Base-by-base conservation (phyloP, 805 yeast genomes). In the Saccharomycopsis oosterbeekiorum region DNA sequence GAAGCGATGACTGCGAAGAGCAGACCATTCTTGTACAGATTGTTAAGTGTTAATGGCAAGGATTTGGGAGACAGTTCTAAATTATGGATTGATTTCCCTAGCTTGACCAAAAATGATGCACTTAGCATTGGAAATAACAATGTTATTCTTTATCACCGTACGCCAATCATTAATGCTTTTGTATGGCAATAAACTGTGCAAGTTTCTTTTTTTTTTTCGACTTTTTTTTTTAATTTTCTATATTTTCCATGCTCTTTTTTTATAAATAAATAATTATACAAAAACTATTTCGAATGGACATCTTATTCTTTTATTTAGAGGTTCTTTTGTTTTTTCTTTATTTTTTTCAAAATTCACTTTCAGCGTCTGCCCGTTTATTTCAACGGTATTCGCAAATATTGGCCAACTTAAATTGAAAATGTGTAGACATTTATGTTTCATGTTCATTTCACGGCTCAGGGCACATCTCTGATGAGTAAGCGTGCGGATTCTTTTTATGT, bases 11-110 rank as follows among this genome's bases (percentile, higher is more conserved):
- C 36, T 15, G 17, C 47, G 10, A 29, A 56, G 8, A 19, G 4
- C 2, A 24, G 41, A 14, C 62, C 62, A 29, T 17, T 59, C 9
- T 24, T 56, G 12, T 36, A 71, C 67, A 60, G 62, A 21, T 47
- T 59, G 8, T 17, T 43, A n/a, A 39, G 17, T 14, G 41, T 54
- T 15, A 59, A 57, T 42, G 65, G 65, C 4, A 57, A 53, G 21
- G 36, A 42, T 15, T n/a, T 61, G 26, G 26, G n/a, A 14, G 11
- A 34, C 19, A 34, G 29, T 2, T 10, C 36, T 47, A 47, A 47
- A 24, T 47, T 47, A 12, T 47, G 53, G 53, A 17, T 47, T 47
- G 34, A 47, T 14, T 47, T 47, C 24, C 53, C 34, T n/a, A 47
- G 53, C 21, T 47, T 47, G n/a, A 47, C 53, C 8, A n/a, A 15